phyloP scores from a whole-genome alignment of 768 basidiomycete species.

The Trametes maxima region DNA sequence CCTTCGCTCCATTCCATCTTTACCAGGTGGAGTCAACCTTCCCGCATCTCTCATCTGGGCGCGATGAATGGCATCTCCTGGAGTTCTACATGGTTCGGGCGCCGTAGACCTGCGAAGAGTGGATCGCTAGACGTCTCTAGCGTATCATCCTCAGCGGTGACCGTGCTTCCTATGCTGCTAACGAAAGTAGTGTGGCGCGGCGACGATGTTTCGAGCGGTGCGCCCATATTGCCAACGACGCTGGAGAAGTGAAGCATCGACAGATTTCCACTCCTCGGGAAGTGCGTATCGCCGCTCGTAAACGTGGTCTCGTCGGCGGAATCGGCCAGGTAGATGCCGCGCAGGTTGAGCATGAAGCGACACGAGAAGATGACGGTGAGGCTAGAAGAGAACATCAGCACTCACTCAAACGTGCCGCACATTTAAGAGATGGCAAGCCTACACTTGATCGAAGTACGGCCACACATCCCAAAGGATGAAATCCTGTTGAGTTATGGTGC shows the following conservation, averaged over 20 bases:
- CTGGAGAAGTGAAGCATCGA: slow-evolving; percentile 8
- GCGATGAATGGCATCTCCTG: background rate
- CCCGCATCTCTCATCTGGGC: background rate
- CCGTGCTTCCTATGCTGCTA: background rate
- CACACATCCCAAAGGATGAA: slow-evolving; percentile 20
- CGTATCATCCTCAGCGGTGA: background rate
- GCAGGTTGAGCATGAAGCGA: slow-evolving; percentile 24
- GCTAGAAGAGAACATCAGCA: background rate
- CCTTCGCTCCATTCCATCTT: background rate
- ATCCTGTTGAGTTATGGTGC: background rate
- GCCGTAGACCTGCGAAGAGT: slow-evolving; percentile 1
- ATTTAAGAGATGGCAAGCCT: background rate
- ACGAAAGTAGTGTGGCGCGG: background rate
- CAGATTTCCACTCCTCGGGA: background rate
- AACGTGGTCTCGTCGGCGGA: background rate
- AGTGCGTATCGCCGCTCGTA: background rate
- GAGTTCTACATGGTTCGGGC: background rate
- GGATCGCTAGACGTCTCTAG: slow-evolving; percentile 12
- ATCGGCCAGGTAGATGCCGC: slow-evolving; percentile 14
- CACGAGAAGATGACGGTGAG: slow-evolving; percentile 21
- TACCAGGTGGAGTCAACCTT: background rate
- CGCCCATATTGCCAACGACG: slow-evolving; percentile 25
- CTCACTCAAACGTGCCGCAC: background rate
- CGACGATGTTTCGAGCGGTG: slow-evolving; percentile 14
- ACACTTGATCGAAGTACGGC: slow-evolving; percentile 24